Base-by-base conservation (phyloP, 352 stramenopile genomes). In the Pythium insidiosum region DNA sequence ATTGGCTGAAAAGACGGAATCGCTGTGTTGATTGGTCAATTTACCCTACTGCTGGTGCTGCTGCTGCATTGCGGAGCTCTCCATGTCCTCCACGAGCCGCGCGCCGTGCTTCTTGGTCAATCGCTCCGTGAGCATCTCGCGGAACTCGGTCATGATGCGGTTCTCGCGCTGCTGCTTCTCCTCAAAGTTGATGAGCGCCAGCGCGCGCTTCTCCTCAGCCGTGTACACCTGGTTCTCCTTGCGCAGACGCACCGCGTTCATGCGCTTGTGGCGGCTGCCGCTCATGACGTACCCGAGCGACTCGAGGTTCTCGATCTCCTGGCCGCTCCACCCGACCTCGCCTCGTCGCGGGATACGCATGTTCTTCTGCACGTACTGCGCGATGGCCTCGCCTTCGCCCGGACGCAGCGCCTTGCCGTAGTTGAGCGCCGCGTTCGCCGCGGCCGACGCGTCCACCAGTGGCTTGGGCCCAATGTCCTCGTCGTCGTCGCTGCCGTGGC, bases 211-310 rank as follows among this genome's bases (percentile, higher is more conserved):
- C 72, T 99, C 96, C 67, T 99, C 96, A 11, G 96, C 95, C 42
- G 88, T 97, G 73, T 98, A 99, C 47, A 99, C 95, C 63, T 99
- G 96, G 74, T 99, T 99, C 61, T 99, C 96, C 73, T 99, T 99
- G 26, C 96, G 85, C 43, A 99, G 94, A 67, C 96, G 94, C 37
- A 99, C 91, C 7, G 95, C 96, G 74, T 99, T 99, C 96, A 99
- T 99, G 38, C 94, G 74, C 46, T 95, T 84, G 73, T 99, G 95
- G 29, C 96, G 88, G 43, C 84, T 98, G 28, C 96, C 96, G 42
- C 84, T 97, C 95, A 99, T 99, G 38, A 99, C 96, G 64, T 95
- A 96, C 33, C 89, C 89, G 19, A 94, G 58, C 11, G 84, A 87
- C 72, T 99, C 96, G 43, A 98, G 82, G 11, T 87, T 77, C 54